These are phyloP conservation scores for Mycena venus DNA, from an alignment of 768 basidiomycete species.

Conservation along the genomic window DNA sequence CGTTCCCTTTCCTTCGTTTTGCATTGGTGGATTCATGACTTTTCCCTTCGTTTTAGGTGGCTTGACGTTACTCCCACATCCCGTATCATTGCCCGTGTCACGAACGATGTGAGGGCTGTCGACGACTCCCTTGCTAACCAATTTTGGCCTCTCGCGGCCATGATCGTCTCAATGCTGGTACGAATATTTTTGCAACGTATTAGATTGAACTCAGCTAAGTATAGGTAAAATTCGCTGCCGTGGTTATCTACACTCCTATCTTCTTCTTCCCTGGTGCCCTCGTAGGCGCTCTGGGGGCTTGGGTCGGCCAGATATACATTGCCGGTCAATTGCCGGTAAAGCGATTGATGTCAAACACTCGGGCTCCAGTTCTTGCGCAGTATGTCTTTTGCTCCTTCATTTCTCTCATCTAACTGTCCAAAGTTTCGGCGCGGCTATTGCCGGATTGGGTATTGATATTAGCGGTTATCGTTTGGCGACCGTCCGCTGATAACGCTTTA, in stretches of 20 bases:
- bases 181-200: constrained; percentile 28
- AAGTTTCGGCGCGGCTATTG: constrained; percentile 59
- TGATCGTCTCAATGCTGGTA: constrained; percentile 50
- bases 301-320: constrained; percentile 43
- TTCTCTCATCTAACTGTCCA: not conserved
- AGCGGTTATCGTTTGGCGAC: no score
- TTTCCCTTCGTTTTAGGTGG: constrained; percentile 39
- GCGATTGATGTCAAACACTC: constrained; percentile 39
- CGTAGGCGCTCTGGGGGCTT: constrained; percentile 34
- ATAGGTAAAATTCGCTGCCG: constrained; percentile 46
- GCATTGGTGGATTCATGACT: not conserved
- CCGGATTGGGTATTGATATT: constrained; percentile 48
- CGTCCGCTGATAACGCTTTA: not conserved
- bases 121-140: constrained; percentile 50
- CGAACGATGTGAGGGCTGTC: constrained; percentile 58
- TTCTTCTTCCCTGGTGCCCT: constrained; percentile 47
- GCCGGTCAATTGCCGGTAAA: constrained; percentile 43
- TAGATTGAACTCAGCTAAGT: not conserved
- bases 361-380: constrained; percentile 46
- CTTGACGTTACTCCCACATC: constrained; percentile 36
- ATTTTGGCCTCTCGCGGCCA: constrained; percentile 34
- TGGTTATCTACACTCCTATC: constrained; percentile 42
- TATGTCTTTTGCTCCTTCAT: constrained; percentile 45
- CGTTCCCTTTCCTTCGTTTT: not conserved
- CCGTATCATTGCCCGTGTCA: constrained; percentile 63